phyloP scores from a whole-genome alignment of 73 alveolate species.

The Symbiodinium pilosum region DNA sequence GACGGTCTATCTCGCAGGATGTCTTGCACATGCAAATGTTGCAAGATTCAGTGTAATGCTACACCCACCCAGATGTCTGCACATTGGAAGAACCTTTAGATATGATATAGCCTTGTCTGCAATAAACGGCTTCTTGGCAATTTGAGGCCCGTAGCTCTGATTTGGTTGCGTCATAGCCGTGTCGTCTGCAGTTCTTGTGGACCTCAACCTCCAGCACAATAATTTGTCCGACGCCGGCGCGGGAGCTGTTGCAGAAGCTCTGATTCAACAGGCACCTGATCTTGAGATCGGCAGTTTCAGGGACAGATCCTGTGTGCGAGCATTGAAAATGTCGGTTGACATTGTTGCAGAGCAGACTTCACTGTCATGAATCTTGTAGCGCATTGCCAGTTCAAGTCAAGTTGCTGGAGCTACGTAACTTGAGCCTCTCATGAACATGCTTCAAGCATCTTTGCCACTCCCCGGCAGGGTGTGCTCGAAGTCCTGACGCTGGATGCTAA shows the following conservation, averaged over 20 bases:
- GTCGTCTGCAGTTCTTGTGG: constrained; percentile 64
- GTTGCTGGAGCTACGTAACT: neutral
- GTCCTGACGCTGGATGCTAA: constrained; percentile 76
- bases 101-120: too few relatives aligned
- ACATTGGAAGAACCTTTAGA: too few relatives aligned
- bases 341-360: neutral
- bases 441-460: too few relatives aligned
- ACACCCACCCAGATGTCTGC: too few relatives aligned
- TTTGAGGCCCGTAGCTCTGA: neutral
- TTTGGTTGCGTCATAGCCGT: neutral
- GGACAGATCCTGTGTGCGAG: neutral
- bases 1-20: too few relatives aligned
- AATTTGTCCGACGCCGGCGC: constrained; percentile 65
- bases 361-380: neutral
- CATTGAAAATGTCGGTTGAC: neutral
- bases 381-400: neutral
- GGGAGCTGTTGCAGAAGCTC: constrained; percentile 54
- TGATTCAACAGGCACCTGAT: constrained; percentile 44
- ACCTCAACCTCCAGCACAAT: constrained; percentile 93
- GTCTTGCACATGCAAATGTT: too few relatives aligned
- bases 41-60: too few relatives aligned
- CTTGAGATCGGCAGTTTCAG: too few relatives aligned
- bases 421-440: neutral
- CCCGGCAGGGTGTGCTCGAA: constrained; percentile 64
- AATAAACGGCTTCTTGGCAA: too few relatives aligned